A percentile compares a stretch with the other conserved stretches of the same genome.
These are phyloP conservation scores for Neocatenulostroma microsporum DNA, from an alignment of 2,329 filamentous ascomycete genomes.

Conservation along the genomic window DNA sequence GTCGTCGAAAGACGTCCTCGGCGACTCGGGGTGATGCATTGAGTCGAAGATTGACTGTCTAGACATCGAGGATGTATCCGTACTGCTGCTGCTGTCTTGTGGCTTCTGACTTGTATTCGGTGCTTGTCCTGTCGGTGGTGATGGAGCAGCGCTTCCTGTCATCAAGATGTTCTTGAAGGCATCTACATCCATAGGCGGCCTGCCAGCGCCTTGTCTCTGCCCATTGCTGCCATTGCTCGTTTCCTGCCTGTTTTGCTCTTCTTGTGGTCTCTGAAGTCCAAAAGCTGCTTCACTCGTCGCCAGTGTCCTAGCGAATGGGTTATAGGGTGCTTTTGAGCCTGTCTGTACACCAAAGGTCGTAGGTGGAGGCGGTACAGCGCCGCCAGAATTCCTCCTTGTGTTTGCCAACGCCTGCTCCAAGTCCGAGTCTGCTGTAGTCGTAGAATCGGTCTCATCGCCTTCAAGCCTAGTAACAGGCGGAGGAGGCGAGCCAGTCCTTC, in stretches of 20 bases:
- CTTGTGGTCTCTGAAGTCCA: conserved; percentile 12
- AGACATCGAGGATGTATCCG: conserved; percentile 49
- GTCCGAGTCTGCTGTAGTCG: conserved; percentile 15
- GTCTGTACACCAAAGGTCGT: conserved; percentile 4
- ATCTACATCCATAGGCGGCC: conserved; percentile 58
- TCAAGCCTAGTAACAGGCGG: conserved; percentile 8
- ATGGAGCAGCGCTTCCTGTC: conserved; percentile 51
- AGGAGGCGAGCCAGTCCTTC: conserved; percentile 11
- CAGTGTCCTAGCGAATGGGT: conserved; percentile 29
- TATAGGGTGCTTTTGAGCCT: conserved; percentile 21
- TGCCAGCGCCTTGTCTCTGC: conserved; percentile 11
- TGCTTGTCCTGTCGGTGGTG: conserved; percentile 11
- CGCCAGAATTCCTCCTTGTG: conserved; percentile 17
- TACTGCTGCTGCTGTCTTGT: conserved; percentile 40
- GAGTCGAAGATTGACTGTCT: conserved; percentile 49
- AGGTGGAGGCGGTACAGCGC: conserved; percentile 9
- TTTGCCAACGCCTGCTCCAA: conserved; percentile 16
- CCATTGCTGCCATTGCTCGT: too few species aligned
- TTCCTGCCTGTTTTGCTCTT: conserved; percentile 7
- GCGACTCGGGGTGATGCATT: conserved; percentile 41
- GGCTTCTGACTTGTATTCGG: conserved; percentile 15
- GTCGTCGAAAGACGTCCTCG: conserved; percentile 45
- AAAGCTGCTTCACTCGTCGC: conserved; percentile 21
- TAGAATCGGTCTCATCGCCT: conserved; percentile 15
- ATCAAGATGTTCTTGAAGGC: conserved; percentile 67